Evolutionary conservation across 2,329 filamentous ascomycete species (phyloP).

Genomic region (Calycina herbarum): DNA sequence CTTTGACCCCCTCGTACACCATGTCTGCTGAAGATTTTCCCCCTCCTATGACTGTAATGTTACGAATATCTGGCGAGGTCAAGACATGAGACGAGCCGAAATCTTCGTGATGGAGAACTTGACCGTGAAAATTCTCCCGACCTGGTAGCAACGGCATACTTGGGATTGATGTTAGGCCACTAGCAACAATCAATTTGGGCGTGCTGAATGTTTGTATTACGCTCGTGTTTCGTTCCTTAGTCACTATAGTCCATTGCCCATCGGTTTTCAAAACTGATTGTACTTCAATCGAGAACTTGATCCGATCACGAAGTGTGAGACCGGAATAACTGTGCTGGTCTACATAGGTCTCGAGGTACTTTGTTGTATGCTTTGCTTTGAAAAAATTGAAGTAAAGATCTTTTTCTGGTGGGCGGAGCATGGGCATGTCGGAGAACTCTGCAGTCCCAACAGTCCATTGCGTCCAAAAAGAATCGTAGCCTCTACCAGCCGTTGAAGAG

Average conservation of each 20-base stretch:
- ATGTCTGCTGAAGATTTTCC: constrained; percentile 43
- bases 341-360: constrained; percentile 31
- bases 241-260: constrained; percentile 19
- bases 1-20: constrained; percentile 39
- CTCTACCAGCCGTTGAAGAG: constrained; percentile 23
- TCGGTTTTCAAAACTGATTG: constrained; percentile 28
- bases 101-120: constrained; percentile 38
- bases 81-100: constrained; percentile 37
- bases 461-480: constrained; percentile 36
- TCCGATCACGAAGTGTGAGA: constrained; percentile 27
- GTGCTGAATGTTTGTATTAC: background rate
- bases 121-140: constrained; percentile 32
- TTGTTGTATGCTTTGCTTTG: constrained; percentile 32
- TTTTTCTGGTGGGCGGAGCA: constrained; percentile 31
- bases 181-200: constrained; percentile 20
- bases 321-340: constrained; percentile 21
- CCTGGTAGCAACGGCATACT: constrained; percentile 37
- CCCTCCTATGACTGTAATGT: constrained; percentile 39
- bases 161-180: constrained; percentile 24
- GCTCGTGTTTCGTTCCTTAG: background rate
- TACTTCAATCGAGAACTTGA: constrained; percentile 28
- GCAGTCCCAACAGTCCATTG: constrained; percentile 36
- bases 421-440: constrained; percentile 36
- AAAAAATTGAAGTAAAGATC: constrained; percentile 31
- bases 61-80: constrained; percentile 22